Base-by-base conservation (phyloP, 176 grass and related monocot species). In the Phragmites australis region DNA sequence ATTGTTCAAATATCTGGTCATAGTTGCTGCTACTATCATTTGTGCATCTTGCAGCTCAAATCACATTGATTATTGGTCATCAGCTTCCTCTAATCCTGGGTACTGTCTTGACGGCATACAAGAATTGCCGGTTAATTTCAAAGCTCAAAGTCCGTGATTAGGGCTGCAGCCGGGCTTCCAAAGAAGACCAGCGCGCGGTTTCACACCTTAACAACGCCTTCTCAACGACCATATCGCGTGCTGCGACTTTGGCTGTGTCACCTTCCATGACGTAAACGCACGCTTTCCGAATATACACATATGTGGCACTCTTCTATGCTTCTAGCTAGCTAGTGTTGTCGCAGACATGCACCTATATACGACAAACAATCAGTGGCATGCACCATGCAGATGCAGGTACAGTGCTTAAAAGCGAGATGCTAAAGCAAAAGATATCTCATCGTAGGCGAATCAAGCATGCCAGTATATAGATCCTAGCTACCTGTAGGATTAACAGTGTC, bases 171-270 rank as follows among this genome's bases (percentile, higher is more conserved):
- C 34, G n/a, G n/a, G n/a, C n/a, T 37, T 37, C 34, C 34, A 37
- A 37, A 37, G 34, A 37, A 37, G 34, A 37, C 34, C 34, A 37
- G 34, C n/a, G n/a, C n/a, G n/a, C 34, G 34, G 34, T 37, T 37
- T 37, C 34, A 37, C 34, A 37, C 34, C 3, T 37, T 37, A 37
- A 25, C 17, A 17, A 51, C 16, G 21, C 17, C 18, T 32, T 54
- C 13, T 6, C 22, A 62, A 50, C 68, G 31, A 74, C 68, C 42
- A 1, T 5, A 40, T 62, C 74, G 40, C 53, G 23, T n/a, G 81
- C 82, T 23, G 41, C 41, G 72, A 67, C 82, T 47, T 48, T 17
- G 62, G 26, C 62, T 84, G 54, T 66, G n/a, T n/a, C 21, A 25
- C 12, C 8, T 23, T 47, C 42, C 75, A 78, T 77, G 26, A 64